Percentiles rank a stretch among this genome's conserved stretches.
Conservation (phyloP, 768 basidiomycete genomes). For the Tremella yokohamensis region DNA sequence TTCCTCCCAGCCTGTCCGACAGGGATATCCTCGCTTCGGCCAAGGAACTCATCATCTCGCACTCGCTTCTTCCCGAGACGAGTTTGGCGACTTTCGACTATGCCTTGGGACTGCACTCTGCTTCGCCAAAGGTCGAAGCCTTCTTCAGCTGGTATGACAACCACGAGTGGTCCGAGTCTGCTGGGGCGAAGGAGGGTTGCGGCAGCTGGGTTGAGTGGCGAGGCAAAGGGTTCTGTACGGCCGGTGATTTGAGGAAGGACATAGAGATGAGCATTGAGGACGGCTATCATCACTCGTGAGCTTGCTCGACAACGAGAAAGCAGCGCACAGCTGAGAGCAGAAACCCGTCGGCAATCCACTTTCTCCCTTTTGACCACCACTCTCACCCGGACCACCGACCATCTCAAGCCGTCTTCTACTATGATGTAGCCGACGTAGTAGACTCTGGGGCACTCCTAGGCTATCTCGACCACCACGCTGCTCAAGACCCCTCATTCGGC, state of each 20-base stretch:
- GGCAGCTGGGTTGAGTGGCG: constrained; percentile 49
- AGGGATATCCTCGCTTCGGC: constrained; percentile 50
- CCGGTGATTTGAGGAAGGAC: constrained; percentile 37
- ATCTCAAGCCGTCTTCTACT: constrained; percentile 74
- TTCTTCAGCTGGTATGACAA: constrained; percentile 69
- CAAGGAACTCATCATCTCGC: constrained; percentile 22
- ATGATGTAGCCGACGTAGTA: constrained; percentile 50
- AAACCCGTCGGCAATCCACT: constrained; percentile 9
- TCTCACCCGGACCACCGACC: constrained; percentile 51
- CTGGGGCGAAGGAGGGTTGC: constrained; percentile 22
- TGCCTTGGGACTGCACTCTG: constrained; percentile 71
- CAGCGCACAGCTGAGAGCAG: too few relatives aligned
- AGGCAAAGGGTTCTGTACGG: constrained; percentile 44
- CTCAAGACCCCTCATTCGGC: constrained; percentile 58
- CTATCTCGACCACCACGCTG: constrained; percentile 60
- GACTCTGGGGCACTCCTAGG: constrained; percentile 64
- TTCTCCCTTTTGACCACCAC: constrained; percentile 59
- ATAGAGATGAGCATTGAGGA: constrained; percentile 45
- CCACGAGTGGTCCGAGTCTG: background rate
- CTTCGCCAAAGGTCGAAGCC: constrained; percentile 76
- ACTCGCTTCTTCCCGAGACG: constrained; percentile 57
- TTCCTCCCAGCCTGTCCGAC: constrained; percentile 19
- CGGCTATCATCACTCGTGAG: constrained; percentile 22
- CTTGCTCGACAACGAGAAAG: too few relatives aligned
- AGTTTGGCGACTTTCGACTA: constrained; percentile 63